Evolutionary conservation across 2,329 filamentous ascomycete species (phyloP), one percentile per base, ranked within the genome.

Genomic region (Fusarium miscanthi): DNA sequence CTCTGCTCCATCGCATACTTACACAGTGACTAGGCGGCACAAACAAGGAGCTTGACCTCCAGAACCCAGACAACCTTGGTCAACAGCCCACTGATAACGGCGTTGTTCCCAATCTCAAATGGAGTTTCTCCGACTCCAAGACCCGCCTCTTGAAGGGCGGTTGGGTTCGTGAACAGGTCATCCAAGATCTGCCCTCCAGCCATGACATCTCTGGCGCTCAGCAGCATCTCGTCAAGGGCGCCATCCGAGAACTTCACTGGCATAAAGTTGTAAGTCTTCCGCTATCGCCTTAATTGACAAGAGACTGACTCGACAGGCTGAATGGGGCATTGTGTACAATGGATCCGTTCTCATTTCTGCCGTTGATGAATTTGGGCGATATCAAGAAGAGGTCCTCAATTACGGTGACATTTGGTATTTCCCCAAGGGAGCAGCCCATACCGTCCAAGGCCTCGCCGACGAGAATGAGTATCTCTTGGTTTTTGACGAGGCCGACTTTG

Each of bases 361-460:
- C 2, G 89, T 92, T 8, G 88, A 92, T 67, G 88, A 92, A 76
- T 81, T 89, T 38, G 90, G 90, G 37, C 78, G 85, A 52, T 87
- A 88, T 75, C 83, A 88, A 74, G 82, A 85, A 31, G 86, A 88
- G 65, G 86, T 84, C 63, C 85, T 91, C 17, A 84, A 85, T 53
- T 89, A 86, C 51, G 90, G 90, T 21, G 90, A 92, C 66, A 87
- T 91, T 51, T 92, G 90, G 89, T 92, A 92, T 77, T 91, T 92
- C 73, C 90, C 90, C 35, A 90, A 91, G 78, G 91, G 90, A 7
- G 84, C 85, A 7, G 88, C 89, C 1, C 90, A 92, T 57, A 89
- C 89, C 2, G 81, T 92, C 1, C 90, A 92, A 74, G 89, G 89
- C 2, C 83, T 92, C 1, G 89, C 87, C 4, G 90, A 92, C 14